Percentiles rank a stretch among this genome's conserved stretches.
These are phyloP conservation scores for Populus hybrid DNA, from an alignment of 441 rosid genomes.

Conservation along the genomic window DNA sequence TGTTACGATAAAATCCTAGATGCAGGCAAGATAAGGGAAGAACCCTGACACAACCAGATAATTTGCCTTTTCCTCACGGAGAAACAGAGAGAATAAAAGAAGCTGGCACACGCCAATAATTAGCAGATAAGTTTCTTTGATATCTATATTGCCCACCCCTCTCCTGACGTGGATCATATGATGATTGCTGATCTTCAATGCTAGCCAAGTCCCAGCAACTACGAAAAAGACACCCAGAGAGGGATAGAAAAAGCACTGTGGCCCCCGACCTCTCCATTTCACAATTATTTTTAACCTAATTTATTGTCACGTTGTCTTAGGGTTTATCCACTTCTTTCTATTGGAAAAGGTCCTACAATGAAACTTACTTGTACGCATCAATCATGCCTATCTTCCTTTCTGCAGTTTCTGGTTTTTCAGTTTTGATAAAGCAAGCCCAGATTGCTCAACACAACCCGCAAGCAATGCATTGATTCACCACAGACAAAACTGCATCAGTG, in stretches of 20 bases:
- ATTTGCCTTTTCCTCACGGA: neutral
- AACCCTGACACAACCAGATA: neutral
- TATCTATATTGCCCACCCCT: no score
- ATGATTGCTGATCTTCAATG: neutral
- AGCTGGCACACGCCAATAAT: neutral
- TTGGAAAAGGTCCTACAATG: no score
- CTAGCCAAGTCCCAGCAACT: neutral
- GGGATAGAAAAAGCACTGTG: no score
- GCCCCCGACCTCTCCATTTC: neutral
- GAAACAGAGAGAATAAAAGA: neutral
- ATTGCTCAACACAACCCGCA: no score
- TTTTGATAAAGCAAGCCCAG: no score
- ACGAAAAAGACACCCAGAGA: neutral
- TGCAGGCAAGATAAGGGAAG: neutral
- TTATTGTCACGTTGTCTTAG: constrained; percentile 3
- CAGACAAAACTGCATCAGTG: no score
- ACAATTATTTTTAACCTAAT: constrained; percentile 16
- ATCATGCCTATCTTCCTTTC: no score
- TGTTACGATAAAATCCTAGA: no score
- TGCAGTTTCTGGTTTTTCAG: no score
- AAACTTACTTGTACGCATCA: no score
- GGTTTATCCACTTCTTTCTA: neutral
- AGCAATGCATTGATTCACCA: no score
- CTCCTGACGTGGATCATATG: neutral
- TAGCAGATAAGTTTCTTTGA: no score